A percentile compares a stretch with the other conserved stretches of the same genome.
Conservation (phyloP, 169 alveolate genomes). For the Plasmodium sp. region DNA sequence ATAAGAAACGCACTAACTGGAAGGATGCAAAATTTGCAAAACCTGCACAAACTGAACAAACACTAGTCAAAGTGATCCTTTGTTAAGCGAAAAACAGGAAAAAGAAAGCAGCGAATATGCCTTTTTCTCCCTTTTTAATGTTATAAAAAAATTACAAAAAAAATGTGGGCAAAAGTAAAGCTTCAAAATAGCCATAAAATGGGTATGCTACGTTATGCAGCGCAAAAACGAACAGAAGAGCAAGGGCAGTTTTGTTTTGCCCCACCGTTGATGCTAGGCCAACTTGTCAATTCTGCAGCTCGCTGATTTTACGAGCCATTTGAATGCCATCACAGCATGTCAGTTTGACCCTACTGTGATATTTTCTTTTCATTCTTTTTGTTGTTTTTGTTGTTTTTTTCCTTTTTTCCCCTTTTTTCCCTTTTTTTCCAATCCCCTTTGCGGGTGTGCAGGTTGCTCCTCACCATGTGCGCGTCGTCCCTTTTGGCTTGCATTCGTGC, state of each 20-base stretch:
- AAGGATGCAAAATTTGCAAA: too few species aligned
- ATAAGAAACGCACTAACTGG: not conserved
- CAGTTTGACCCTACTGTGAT: not conserved
- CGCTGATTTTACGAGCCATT: not conserved
- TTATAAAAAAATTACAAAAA: not conserved
- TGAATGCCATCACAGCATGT: not conserved
- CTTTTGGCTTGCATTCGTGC: not conserved
- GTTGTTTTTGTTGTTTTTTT: not conserved
- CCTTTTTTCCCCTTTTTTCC: not conserved
- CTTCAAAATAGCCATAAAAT: not conserved
- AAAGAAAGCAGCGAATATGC: not conserved
- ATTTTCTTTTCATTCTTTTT: not conserved
- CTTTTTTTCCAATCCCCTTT: not conserved
- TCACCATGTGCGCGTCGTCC: not conserved
- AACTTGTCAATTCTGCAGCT: not conserved
- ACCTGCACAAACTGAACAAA: not conserved
- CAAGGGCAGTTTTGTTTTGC: not conserved
- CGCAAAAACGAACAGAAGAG: not conserved
- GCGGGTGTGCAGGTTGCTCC: not conserved
- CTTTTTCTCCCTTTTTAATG: not conserved
- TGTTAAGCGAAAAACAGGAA: not conserved
- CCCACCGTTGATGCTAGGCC: not conserved
- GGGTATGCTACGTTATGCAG: not conserved
- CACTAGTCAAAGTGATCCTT: not conserved
- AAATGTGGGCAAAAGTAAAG: not conserved